Evolutionary conservation across 805 yeast species (phyloP).

Genomic region (Sugiyamaella marilandica): DNA sequence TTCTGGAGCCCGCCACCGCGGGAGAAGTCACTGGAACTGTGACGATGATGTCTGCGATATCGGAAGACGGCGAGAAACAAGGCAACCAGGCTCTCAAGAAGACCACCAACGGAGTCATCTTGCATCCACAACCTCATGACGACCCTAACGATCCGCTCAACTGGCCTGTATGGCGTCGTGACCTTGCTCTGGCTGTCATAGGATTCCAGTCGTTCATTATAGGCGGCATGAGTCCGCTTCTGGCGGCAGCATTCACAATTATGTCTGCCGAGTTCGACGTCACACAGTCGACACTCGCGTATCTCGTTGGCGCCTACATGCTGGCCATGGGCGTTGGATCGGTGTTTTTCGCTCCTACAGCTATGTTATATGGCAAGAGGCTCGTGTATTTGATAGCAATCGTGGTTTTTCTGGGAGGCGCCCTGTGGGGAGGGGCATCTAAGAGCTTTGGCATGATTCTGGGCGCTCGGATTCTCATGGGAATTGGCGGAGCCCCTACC

Average conservation of each 20-base stretch:
- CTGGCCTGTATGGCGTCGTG: constrained; percentile 60
- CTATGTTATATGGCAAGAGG: constrained; percentile 55
- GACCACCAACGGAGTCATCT: constrained; percentile 45
- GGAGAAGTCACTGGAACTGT: constrained; percentile 44
- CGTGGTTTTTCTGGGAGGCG: constrained; percentile 45
- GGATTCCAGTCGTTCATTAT: constrained; percentile 56
- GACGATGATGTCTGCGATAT: constrained; percentile 18
- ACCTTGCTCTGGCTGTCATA: constrained; percentile 46
- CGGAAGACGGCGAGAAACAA: constrained; percentile 4
- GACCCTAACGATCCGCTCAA: constrained; percentile 61
- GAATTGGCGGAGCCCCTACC: constrained; percentile 58
- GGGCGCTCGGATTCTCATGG: constrained; percentile 55
- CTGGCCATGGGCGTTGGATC: constrained; percentile 56
- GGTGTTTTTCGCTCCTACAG: constrained; percentile 52
- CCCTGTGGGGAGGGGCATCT: constrained; percentile 52
- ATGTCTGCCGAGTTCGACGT: constrained; percentile 42
- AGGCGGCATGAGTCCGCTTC: constrained; percentile 58
- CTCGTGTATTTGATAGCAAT: constrained; percentile 48
- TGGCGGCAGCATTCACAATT: constrained; percentile 51
- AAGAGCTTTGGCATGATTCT: constrained; percentile 45
- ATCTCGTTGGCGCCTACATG: constrained; percentile 57
- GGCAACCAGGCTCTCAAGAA: constrained; percentile 35
- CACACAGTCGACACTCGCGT: constrained; percentile 42
- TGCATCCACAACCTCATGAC: constrained; percentile 60
- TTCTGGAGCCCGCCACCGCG: constrained; percentile 38